These are phyloP conservation scores for Globisporangium cederbergense DNA, from an alignment of 352 stramenopile genomes.

Conservation along the genomic window DNA sequence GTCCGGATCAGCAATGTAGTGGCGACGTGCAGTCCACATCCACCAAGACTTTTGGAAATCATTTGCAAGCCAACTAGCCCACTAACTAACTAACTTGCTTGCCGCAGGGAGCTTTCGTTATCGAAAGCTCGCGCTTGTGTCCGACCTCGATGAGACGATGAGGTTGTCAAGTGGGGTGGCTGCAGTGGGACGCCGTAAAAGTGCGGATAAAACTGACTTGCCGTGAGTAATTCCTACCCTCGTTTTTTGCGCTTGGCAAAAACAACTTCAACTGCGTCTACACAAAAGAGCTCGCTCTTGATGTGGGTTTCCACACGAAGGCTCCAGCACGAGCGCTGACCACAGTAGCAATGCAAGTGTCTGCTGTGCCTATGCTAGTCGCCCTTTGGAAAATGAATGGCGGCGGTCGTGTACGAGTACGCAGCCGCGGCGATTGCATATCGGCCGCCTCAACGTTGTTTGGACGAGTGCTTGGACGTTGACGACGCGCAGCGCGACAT, in stretches of 20 bases:
- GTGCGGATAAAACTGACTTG: slow-evolving; percentile 3
- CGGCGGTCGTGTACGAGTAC: too few species aligned
- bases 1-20: background rate
- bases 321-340: background rate
- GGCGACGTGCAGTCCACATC: background rate
- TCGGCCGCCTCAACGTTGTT: too few species aligned
- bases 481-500: too few species aligned
- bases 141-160: background rate
- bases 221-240: slow-evolving; percentile 3
- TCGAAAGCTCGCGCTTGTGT: background rate
- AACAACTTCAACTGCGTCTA: slow-evolving; percentile 19
- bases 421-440: too few species aligned
- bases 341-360: background rate
- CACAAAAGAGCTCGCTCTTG: slow-evolving; percentile 2
- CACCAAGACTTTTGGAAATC: background rate
- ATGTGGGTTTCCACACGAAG: too few species aligned
- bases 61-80: too few species aligned
- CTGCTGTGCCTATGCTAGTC: too few species aligned
- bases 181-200: background rate
- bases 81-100: background rate
- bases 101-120: background rate
- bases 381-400: too few species aligned
- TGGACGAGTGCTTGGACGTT: too few species aligned
- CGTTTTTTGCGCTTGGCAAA: background rate
- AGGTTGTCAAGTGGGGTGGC: background rate